Conservation (phyloP, 2,329 filamentous ascomycete species). For the Leptographium wingfieldii region DNA sequence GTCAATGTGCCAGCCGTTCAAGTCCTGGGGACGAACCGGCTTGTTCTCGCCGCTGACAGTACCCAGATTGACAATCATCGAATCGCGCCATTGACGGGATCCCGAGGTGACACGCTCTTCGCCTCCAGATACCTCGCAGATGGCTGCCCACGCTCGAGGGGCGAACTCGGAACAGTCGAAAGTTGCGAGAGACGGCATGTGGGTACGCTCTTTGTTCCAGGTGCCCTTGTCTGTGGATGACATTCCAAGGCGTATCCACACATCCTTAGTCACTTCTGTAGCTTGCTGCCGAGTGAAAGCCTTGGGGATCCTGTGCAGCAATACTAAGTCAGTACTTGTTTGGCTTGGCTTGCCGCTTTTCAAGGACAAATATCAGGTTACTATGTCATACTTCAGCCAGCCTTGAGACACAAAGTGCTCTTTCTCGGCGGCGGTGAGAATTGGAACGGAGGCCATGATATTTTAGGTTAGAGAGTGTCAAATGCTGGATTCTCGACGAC, state of each 20-base stretch:
- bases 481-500: not conserved
- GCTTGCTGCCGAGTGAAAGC: constrained; percentile 28
- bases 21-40: constrained; percentile 35
- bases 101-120: constrained; percentile 37
- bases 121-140: constrained; percentile 53
- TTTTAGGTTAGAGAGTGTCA: not conserved
- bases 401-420: constrained; percentile 28
- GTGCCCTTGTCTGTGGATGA: constrained; percentile 49
- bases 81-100: constrained; percentile 50
- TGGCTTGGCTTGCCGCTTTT: not conserved
- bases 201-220: constrained; percentile 47
- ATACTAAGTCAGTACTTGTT: not conserved
- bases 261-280: constrained; percentile 22
- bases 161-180: constrained; percentile 44
- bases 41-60: constrained; percentile 37
- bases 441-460: constrained; percentile 1
- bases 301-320: constrained; percentile 17
- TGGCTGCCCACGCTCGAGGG: constrained; percentile 53
- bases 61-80: constrained; percentile 58
- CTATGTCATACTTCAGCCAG: constrained; percentile 22
- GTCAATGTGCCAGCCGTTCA: constrained; percentile 54
- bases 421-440: constrained; percentile 26
- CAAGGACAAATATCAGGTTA: not conserved
- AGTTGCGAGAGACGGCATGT: constrained; percentile 50
- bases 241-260: constrained; percentile 57